Conservation (phyloP, 2,329 filamentous ascomycete genomes). For the Aureobasidium pullulans region DNA sequence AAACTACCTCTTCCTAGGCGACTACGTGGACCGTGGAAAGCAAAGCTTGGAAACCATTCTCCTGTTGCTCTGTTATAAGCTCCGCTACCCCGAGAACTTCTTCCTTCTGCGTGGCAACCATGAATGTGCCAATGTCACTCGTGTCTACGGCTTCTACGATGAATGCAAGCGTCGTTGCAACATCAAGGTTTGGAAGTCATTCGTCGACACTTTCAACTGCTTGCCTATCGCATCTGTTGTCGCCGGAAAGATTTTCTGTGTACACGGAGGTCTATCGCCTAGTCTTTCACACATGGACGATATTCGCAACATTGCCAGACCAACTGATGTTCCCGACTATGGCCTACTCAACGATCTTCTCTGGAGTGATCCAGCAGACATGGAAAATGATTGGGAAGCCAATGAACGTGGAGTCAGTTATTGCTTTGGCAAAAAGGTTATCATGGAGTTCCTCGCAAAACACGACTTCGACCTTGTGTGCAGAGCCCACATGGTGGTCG, state of each 20-base stretch:
- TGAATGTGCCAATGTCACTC: slow-evolving; percentile 91
- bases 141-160: slow-evolving; percentile 96
- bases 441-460: slow-evolving; percentile 86
- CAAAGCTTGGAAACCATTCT: slow-evolving; percentile 93
- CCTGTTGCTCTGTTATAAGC: slow-evolving; percentile 88
- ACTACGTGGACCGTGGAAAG: slow-evolving; percentile 95
- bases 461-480: slow-evolving; percentile 98
- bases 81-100: slow-evolving; percentile 96
- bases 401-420: slow-evolving; percentile 97
- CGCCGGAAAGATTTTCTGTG: slow-evolving; percentile 94
- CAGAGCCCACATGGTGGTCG: slow-evolving; percentile 97
- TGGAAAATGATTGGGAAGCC: slow-evolving; percentile 92
- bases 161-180: slow-evolving; percentile 96
- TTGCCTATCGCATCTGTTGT: slow-evolving; percentile 95
- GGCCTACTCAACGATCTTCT: slow-evolving; percentile 89
- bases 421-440: slow-evolving; percentile 97
- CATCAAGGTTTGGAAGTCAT: slow-evolving; percentile 97
- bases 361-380: slow-evolving; percentile 96
- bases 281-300: slow-evolving; percentile 96
- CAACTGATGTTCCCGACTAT: slow-evolving; percentile 95
- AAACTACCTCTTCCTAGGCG: slow-evolving; percentile 90
- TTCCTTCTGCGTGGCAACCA: slow-evolving; percentile 92
- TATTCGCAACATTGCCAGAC: slow-evolving; percentile 89
- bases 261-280: slow-evolving; percentile 89
- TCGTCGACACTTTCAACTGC: slow-evolving; percentile 93